phyloP scores from a whole-genome alignment of 495 filamentous ascomycete species.

The Lineolata rhizophorae region DNA sequence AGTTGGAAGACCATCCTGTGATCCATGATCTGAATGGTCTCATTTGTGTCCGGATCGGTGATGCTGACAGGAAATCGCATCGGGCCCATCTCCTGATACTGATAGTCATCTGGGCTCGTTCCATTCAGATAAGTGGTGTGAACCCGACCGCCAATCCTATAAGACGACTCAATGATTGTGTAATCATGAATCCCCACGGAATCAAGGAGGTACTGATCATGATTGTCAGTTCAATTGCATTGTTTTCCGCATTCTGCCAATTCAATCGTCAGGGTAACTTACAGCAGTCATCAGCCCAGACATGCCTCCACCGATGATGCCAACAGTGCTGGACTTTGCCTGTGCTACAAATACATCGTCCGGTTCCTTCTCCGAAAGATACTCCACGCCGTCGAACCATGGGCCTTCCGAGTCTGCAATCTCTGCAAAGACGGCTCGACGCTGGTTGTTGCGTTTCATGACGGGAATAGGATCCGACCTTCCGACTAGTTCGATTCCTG shows the following conservation, averaged over 20 bases:
- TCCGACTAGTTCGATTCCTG: conserved; percentile 18
- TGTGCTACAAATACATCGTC: conserved; percentile 26
- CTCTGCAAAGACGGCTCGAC: conserved; percentile 8
- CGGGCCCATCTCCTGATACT: conserved; percentile 58
- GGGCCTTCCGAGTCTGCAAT: conserved; percentile 35
- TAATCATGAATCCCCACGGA: conserved; percentile 32
- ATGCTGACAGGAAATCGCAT: conserved; percentile 38
- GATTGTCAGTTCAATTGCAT: conserved; percentile 9
- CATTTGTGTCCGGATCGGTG: conserved; percentile 27
- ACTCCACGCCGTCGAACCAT: conserved; percentile 47
- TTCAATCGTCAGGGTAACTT: too few species aligned
- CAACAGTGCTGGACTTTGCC: conserved; percentile 33
- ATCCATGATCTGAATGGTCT: conserved; percentile 31
- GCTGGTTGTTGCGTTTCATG: conserved; percentile 13
- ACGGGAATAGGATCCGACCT: conserved; percentile 21
- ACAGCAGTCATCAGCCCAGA: conserved; percentile 37
- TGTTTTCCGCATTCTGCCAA: background rate
- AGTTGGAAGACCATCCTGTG: conserved; percentile 44
- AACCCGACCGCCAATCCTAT: conserved; percentile 33
- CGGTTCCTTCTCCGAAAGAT: conserved; percentile 32
- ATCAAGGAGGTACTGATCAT: conserved; percentile 23
- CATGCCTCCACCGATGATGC: conserved; percentile 50
- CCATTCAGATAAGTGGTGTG: conserved; percentile 38
- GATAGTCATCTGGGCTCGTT: conserved; percentile 37
- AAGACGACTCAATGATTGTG: conserved; percentile 29